Base-by-base conservation (phyloP, 257 asterid genomes). In the Avicennia marina region DNA sequence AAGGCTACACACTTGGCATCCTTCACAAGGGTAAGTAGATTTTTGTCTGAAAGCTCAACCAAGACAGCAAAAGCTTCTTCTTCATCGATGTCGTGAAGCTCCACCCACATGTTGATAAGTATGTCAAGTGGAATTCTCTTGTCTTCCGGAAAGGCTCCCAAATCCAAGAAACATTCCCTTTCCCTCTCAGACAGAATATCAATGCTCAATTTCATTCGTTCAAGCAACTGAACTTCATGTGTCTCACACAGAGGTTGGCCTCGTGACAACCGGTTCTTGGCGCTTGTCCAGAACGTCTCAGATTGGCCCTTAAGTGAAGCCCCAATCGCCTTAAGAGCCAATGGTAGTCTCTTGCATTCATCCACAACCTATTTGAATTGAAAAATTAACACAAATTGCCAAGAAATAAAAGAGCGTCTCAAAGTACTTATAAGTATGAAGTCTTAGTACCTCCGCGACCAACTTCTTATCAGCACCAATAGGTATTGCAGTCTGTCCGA, bases 81-180 rank as follows among this genome's bases (percentile, higher is more conserved):
- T 63, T 81, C 98, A 2, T 85, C 83, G 25, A 90, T 82, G 58
- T 90, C 95, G 33, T 90, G 98, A 10, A 87, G 75, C 67, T 87
- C 98, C 20, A 84, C 87, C 98, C 98, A 90, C 87, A 87, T 84
- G 71, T 87, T 87, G 72, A 90, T 81, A 46, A 90, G 91, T 58
- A 90, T 84, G 18, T 87, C 91, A 19, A 90, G 75, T 32, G 98
- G 96, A 33, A 90, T 90, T 62, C 72, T 82, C 75, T 82, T 87
- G 75, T 87, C 96, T 67, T 90, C 95, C 0, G 96, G 96, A 33
- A 90, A 90, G 8, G 84, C 80, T 13, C 96, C 95, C 61, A 90
- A 67, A 47, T 90, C 98, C 75, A 87, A 58, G 84, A 90, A 90
- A 56, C 98, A 90, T 53, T 82, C 85, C 66, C 89, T 75, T 56